Evolutionary conservation across 2,329 filamentous ascomycete genomes (phyloP).

Genomic region (Xylariaceae sp.): DNA sequence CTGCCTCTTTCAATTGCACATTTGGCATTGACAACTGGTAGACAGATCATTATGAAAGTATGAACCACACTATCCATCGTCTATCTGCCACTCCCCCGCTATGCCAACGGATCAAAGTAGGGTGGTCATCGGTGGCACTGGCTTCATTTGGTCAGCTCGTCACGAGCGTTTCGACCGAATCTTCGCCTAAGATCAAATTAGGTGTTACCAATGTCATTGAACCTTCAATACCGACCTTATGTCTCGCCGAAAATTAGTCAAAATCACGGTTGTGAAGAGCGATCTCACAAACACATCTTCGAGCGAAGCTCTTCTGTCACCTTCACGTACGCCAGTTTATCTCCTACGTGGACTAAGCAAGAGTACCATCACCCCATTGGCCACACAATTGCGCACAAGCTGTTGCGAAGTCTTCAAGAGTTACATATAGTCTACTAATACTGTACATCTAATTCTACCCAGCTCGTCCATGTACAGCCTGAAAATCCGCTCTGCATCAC

Average conservation of each 20-base stretch:
- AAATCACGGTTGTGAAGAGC: not conserved
- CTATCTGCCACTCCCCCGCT: no score
- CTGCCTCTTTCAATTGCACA: no score
- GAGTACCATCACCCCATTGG: no score
- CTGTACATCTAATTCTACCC: slow-evolving; percentile 48
- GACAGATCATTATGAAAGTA: no score
- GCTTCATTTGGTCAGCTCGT: not conserved
- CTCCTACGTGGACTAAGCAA: not conserved
- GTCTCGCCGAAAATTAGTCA: not conserved
- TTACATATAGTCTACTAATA: slow-evolving; percentile 46
- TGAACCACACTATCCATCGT: no score
- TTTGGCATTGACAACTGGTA: no score
- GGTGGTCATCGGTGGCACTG: not conserved
- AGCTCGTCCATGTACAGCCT: slow-evolving; percentile 46
- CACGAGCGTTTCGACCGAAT: not conserved
- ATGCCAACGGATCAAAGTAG: not conserved
- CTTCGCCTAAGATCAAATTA: not conserved
- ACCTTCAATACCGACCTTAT: not conserved
- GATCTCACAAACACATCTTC: not conserved
- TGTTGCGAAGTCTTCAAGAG: slow-evolving; percentile 43
- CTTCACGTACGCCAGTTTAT: not conserved
- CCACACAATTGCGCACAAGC: no score
- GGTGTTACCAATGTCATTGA: not conserved
- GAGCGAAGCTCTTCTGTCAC: not conserved
- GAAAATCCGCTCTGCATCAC: slow-evolving; percentile 50